Base-by-base conservation (phyloP, 768 basidiomycete species). In the Lactifluus rugatus region DNA sequence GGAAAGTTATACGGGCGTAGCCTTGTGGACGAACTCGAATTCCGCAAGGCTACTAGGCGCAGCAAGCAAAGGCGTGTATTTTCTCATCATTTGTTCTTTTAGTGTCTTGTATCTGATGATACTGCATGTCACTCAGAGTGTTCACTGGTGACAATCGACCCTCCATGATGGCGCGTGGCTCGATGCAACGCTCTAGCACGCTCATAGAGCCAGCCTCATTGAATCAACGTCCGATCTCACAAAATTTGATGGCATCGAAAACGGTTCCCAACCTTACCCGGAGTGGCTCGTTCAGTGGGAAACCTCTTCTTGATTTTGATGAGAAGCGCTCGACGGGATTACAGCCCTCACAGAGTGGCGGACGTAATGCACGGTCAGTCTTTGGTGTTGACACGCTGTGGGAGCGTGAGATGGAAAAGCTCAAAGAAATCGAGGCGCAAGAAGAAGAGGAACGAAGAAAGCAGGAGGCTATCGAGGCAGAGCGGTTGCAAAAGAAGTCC, bases 381-480 rank as follows among this genome's bases (percentile, higher is more conserved):
- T 96, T 95, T 66, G 93, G 93, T 2, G 87, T 89, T 1, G 93
- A 96, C 69, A 87, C 86, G n/a, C 66, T 95, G 10, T 95, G 93
- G 93, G 87, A 94, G 67, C 78, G 82, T 41, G 93, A 96, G 70
- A 79, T 93, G 76, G 80, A 71, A 17, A 95, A 89, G 69, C 74
- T 95, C 52, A 81, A 81, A 61, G 76, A 82, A 59, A 88, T 93
- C 0, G 85, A 95, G 69, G 84, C 81, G 13, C 69, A 66, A 52
- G 92, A 93, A 67, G 77, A 73, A 55, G 68, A 65, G 11, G 84
- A 82, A 56, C 78, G 76, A n/a, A 81, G 81, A 58, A 78, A 75
- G 34, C 75, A 72, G 52, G 73, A 66, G 67, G 74, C 69, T 49
- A 69, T 66, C 52, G 79, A 82, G 57, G 78, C 72, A 48, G 75